Base-by-base conservation (phyloP, 805 yeast genomes). In the Saturnispora silvae region DNA sequence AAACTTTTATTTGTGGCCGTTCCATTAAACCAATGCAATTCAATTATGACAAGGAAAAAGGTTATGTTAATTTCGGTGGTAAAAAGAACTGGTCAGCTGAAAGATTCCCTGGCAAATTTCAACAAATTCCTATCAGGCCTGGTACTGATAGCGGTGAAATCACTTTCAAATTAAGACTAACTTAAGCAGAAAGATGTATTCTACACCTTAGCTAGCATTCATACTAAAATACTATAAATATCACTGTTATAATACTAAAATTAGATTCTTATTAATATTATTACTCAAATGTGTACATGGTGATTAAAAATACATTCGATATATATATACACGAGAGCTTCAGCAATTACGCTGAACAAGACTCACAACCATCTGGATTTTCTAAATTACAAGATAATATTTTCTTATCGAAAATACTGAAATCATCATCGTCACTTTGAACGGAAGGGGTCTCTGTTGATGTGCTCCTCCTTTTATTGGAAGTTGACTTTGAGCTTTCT, bases 11-110 rank as follows among this genome's bases (percentile, higher is more conserved):
- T 6, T 61, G 67, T 42, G 51, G 54, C 23, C 45, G 50, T 29
- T 49, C 52, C 9, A 44, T 55, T 7, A 44, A 56, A 24, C 66
- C 76, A 23, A 62, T 67, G 38, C 86, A 81, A 50, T 82, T 82
- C 53, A 71, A 68, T 32, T 67, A 63, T 44, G 70, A 72, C 32
- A 61, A 63, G 25, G 62, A 58, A 13, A 59, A 65, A 1, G 63
- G 67, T 4, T 52, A 50, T 19, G 47, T 83, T 7, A 67, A 73
- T 3, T 79, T 72, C 51, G 83, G 84, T 4, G 87, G 86, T 3
- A 61, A 62, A 14, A 57, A 58, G 17, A 52, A 62, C 20, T 81
- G 94, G 86, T 70, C 78, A 40, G 72, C 81, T 1, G 56, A 51
- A 4, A 43, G 49, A 3, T 57, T 46, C 5, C 75, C 82, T 17